Base-by-base conservation (phyloP, 1,284 basidiomycete genomes). In the Microstroma glucosiphilum region DNA sequence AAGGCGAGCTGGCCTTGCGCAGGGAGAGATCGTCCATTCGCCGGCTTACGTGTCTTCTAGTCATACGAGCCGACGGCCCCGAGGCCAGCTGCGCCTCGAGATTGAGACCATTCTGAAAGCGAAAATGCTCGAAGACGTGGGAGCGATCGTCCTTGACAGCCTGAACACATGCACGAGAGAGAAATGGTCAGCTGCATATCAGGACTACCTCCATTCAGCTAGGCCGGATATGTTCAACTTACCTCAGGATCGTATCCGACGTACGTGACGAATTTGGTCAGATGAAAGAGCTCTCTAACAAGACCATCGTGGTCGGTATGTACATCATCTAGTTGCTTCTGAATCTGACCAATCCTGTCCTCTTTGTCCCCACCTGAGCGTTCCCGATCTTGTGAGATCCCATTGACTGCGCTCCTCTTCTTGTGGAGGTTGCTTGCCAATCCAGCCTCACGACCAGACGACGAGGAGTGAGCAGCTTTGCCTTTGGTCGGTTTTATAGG, bases 181-280 rank as follows among this genome's bases (percentile, higher is more conserved):
- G 43, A 48, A 48, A 48, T 3, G 43, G 43, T 37, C 30, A 37
- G 30, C 30, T 37, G 30, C 3, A 37, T 37, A 3, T 9, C 9
- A n/a, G n/a, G n/a, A n/a, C 30, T 48, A 21, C 15, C 43, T 48
- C 43, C 43, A 48, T 3, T 48, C 21, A 17, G 6, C 6, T 48
- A 3, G 3, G 6, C 21, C 17, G 4, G 17, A 4, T 6, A 12
- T 17, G 26, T 15, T 41, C 15, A 17, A 37, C 59, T 60, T 42
- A 67, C 56, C n/a, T 64, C 62, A 1, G 70, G 70, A 48, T 77
- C 73, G 60, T 70, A 74, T n/a, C 68, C 69, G 26, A 73, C 62
- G 59, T 65, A 64, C 19, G 73, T 75, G 46, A 77, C 70, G 25
- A 74, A 74, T 40, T 74, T 72, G 64, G 68, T 61, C 30, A 77